Evolutionary conservation across 345 rosid genomes (phyloP).

Genomic region (Odontarrhena argentea): DNA sequence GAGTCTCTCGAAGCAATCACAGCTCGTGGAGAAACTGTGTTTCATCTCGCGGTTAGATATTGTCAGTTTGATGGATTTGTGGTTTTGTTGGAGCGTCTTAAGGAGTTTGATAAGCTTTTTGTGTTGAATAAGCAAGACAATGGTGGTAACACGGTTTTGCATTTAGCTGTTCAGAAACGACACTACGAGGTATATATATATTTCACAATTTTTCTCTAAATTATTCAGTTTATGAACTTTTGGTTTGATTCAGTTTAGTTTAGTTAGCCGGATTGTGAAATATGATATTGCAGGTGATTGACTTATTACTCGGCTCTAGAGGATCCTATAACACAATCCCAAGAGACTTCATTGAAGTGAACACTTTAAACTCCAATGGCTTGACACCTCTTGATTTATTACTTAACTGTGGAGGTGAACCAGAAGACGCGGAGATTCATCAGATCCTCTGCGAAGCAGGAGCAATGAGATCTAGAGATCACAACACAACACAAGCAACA

Average conservation of each 20-base stretch:
- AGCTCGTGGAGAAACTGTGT: slow-evolving; percentile 39
- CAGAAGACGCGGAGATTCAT: slow-evolving; percentile 37
- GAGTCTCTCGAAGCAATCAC: slow-evolving; percentile 36
- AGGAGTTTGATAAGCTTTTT: slow-evolving; percentile 32
- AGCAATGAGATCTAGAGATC: slow-evolving; percentile 33
- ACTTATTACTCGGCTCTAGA: slow-evolving; percentile 30
- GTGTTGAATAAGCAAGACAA: slow-evolving; percentile 37
- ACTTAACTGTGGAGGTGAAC: slow-evolving; percentile 30
- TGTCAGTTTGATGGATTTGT: slow-evolving; percentile 41
- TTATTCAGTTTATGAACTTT: neutral
- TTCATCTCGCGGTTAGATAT: slow-evolving; percentile 46
- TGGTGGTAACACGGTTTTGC: slow-evolving; percentile 43
- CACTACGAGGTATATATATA: slow-evolving; percentile 43
- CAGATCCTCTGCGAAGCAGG: slow-evolving; percentile 35
- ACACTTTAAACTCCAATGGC: slow-evolving; percentile 38
- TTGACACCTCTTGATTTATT: slow-evolving; percentile 40
- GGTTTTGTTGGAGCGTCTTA: slow-evolving; percentile 35
- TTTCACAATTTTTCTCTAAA: neutral
- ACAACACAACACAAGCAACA: slow-evolving; percentile 10
- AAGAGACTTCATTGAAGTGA: slow-evolving; percentile 30
- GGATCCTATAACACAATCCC: slow-evolving; percentile 8
- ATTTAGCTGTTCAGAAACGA: slow-evolving; percentile 40
- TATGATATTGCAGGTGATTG: slow-evolving; percentile 28
- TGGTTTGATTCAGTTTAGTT: neutral
- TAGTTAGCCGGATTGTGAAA: neutral